Evolutionary conservation across 2,329 filamentous ascomycete genomes (phyloP), one percentile per base, ranked within the genome.

Genomic region (Xylaria sp.): DNA sequence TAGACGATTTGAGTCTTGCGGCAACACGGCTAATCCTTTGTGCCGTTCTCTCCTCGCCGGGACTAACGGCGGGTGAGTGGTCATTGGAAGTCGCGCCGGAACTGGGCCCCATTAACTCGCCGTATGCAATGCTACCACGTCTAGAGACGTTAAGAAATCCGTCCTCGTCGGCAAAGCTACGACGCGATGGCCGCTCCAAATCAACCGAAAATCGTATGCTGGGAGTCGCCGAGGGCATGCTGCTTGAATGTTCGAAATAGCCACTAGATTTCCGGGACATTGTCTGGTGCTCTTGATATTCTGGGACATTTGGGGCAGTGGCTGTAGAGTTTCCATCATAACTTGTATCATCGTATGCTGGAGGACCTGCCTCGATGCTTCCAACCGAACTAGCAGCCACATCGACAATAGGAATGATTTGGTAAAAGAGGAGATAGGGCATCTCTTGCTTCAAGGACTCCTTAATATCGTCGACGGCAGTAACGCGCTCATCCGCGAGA

Each of bases 381-480:
- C 85, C 84, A 0, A 83, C 82, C 5, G 86, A 85, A 13, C 83
- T 81, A 1, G 82, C 77, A 1, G 84, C 83, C 8, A 91, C 87
- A 65, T 94, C 92, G 37, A 93, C 89, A 76, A 97, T 94, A 0
- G 95, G 94, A 37, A 97, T 88, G 50, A 98, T 93, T 79, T 98
- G 95, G 77, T 98, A 99, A 80, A 98, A 98, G 0, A 99, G 84
- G 7, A 98, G 87, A 78, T 98, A 98, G 0, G 96, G 95, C 79
- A 94, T 97, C 79, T 98, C 94, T n/a, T 91, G 87, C 73, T 89
- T 91, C 59, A 98, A 82, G 0, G 93, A 91, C 73, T 91, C 82
- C 70, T 92, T 90, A 74, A 91, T 88, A 71, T 98, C 91, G 75
- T 97, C 89, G 58, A 98, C 90, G 64, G 91, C 86, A 0, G 86